Evolutionary conservation across 441 rosid genomes (phyloP).

Genomic region (Euphorbia celastroides): DNA sequence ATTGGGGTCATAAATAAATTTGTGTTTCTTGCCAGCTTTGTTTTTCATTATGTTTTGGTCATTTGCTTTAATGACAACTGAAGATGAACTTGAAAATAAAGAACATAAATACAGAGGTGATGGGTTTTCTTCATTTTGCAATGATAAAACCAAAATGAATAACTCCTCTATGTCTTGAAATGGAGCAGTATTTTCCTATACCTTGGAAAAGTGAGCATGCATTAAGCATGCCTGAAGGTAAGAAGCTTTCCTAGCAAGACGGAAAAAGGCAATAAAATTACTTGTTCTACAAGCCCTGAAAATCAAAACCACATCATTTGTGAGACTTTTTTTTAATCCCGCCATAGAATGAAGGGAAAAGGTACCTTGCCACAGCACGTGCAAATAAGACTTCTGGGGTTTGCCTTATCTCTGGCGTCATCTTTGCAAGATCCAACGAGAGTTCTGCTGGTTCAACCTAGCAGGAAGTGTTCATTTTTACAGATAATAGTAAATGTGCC

Average conservation of each 20-base stretch:
- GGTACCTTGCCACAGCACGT: constrained; percentile 89
- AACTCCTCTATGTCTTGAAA: background rate
- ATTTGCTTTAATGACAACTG: background rate
- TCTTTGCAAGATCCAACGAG: constrained; percentile 95
- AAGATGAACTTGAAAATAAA: background rate
- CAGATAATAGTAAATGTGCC: constrained; percentile 13
- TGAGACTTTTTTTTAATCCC: constrained; percentile 24
- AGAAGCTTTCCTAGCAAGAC: constrained; percentile 85
- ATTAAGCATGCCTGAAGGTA: constrained; percentile 97
- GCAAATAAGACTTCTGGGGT: constrained; percentile 87
- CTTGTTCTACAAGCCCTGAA: constrained; percentile 93
- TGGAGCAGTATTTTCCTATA: constrained; percentile 22
- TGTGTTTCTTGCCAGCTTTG: background rate
- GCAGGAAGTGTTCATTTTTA: constrained; percentile 24
- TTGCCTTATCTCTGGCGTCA: constrained; percentile 94
- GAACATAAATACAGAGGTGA: background rate
- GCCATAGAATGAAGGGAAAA: constrained; percentile 15
- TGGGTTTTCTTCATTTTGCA: background rate
- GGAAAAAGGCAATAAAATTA: constrained; percentile 80
- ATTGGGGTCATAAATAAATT: background rate
- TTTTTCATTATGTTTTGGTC: too few species aligned
- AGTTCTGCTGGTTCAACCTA: constrained; percentile 99
- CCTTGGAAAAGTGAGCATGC: constrained; percentile 99
- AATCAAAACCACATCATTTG: constrained; percentile 25
- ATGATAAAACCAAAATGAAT: constrained; percentile 8